Evolutionary conservation across 2,329 filamentous ascomycete genomes (phyloP).

Genomic region (Leptographium wingfieldii): DNA sequence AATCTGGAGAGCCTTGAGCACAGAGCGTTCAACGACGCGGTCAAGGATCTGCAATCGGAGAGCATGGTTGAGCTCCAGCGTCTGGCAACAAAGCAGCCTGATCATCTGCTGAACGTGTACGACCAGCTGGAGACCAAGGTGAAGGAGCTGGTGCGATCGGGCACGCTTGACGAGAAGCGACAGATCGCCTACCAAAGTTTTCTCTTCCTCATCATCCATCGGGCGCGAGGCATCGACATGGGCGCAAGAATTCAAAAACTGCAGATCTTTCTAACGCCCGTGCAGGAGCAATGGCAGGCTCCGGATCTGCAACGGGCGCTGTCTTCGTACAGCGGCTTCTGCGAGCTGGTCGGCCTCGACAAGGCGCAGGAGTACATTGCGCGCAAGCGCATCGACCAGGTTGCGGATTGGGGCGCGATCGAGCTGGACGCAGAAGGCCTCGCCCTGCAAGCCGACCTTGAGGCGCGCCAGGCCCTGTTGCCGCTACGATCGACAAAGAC

Average conservation of each 20-base stretch:
- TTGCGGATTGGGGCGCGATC: conserved; percentile 72
- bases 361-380: conserved; percentile 71
- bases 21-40: conserved; percentile 68
- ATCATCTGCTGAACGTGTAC: conserved; percentile 80
- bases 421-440: conserved; percentile 69
- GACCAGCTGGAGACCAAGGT: conserved; percentile 75
- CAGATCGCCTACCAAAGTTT: conserved; percentile 81
- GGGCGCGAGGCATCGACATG: conserved; percentile 61
- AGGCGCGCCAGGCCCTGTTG: conserved; percentile 60
- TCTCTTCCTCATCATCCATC: conserved; percentile 87
- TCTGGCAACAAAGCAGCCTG: conserved; percentile 79
- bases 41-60: conserved; percentile 76
- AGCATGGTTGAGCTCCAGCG: conserved; percentile 81
- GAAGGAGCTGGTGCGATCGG: conserved; percentile 62
- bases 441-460: conserved; percentile 64
- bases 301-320: conserved; percentile 54
- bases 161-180: conserved; percentile 66
- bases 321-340: conserved; percentile 68
- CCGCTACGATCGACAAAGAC: conserved; percentile 83
- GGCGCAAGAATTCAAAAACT: conserved; percentile 60
- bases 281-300: conserved; percentile 69
- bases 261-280: conserved; percentile 65
- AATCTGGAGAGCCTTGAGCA: conserved; percentile 50
- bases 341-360: conserved; percentile 63
- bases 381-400: conserved; percentile 52